phyloP scores from a whole-genome alignment of 2,329 filamentous ascomycete genomes.

The Cercospora sojina region DNA sequence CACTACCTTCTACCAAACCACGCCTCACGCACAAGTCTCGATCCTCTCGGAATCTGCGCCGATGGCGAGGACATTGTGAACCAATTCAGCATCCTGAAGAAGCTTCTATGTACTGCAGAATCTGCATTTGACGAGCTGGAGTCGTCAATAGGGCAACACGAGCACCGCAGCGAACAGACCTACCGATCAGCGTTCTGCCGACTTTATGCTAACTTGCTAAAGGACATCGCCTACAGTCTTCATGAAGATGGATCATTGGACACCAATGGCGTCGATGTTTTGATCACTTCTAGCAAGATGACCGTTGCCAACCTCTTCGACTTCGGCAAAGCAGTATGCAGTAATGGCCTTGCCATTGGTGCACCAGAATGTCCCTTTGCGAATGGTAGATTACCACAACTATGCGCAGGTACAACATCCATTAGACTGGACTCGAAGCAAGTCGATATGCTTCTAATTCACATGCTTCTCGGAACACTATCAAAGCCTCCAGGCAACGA shows the following conservation, averaged over 20 bases:
- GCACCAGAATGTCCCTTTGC: background rate
- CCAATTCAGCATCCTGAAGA: background rate
- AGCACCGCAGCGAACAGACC: background rate
- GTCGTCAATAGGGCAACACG: background rate
- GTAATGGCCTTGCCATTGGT: background rate
- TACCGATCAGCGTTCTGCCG: background rate
- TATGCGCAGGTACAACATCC: background rate
- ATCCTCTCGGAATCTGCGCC: slow-evolving; percentile 16
- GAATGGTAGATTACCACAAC: background rate
- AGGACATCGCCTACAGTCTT: slow-evolving; percentile 20
- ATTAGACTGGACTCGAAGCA: background rate
- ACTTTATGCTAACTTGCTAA: background rate
- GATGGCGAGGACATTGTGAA: slow-evolving; percentile 3
- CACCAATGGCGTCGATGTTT: slow-evolving; percentile 1
- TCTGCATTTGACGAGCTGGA: background rate
- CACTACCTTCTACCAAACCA: slow-evolving; percentile 12
- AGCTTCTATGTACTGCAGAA: background rate
- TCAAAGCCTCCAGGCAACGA: slow-evolving; percentile 11
- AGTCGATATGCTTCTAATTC: slow-evolving; percentile 6
- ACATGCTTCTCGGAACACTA: slow-evolving; percentile 20
- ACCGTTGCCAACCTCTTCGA: background rate
- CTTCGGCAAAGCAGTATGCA: background rate
- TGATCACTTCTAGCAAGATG: background rate
- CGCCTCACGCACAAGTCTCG: slow-evolving; percentile 12
- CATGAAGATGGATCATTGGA: slow-evolving; percentile 8